These are phyloP conservation scores for Rusavskia elegans DNA, from an alignment of 495 filamentous ascomycete species.

Conservation along the genomic window DNA sequence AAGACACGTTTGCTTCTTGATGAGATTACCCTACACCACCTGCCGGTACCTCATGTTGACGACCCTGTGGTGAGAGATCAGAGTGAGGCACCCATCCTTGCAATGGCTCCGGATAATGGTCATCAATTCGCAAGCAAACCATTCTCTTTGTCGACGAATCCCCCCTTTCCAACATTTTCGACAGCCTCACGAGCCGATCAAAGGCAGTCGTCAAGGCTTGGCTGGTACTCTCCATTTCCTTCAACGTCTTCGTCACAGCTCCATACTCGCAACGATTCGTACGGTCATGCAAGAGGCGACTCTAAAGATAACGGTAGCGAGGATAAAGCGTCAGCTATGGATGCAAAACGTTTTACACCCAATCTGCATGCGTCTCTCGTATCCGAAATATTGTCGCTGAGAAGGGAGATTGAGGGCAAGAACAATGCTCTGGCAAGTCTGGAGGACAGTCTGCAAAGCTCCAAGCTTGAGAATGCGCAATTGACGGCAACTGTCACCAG, in stretches of 20 bases:
- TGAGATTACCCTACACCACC: background rate
- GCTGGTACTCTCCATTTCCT: slow-evolving; percentile 44
- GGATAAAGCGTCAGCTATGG: slow-evolving; percentile 62
- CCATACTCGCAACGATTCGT: slow-evolving; percentile 12
- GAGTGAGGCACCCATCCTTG: background rate
- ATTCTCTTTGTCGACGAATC: slow-evolving; percentile 51
- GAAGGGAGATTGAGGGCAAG: slow-evolving; percentile 80
- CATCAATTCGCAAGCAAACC: slow-evolving; percentile 17
- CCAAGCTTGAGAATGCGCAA: slow-evolving; percentile 56
- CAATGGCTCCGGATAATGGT: slow-evolving; percentile 11
- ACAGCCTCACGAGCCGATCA: slow-evolving; percentile 38
- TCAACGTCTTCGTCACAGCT: slow-evolving; percentile 24
- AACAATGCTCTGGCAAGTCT: slow-evolving; percentile 67
- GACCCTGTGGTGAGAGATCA: background rate
- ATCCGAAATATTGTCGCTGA: slow-evolving; percentile 76
- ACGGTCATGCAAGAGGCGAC: slow-evolving; percentile 15
- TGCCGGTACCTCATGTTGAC: background rate
- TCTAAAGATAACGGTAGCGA: slow-evolving; percentile 45
- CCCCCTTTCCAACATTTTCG: slow-evolving; percentile 33
- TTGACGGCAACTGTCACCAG: slow-evolving; percentile 42
- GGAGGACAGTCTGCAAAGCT: slow-evolving; percentile 56
- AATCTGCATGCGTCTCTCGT: slow-evolving; percentile 90
- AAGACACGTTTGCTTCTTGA: no score
- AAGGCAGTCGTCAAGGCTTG: slow-evolving; percentile 33
- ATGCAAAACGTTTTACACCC: slow-evolving; percentile 84